Evolutionary conservation across 805 yeast genomes (phyloP).

Genomic region (Yarrowia sp.): DNA sequence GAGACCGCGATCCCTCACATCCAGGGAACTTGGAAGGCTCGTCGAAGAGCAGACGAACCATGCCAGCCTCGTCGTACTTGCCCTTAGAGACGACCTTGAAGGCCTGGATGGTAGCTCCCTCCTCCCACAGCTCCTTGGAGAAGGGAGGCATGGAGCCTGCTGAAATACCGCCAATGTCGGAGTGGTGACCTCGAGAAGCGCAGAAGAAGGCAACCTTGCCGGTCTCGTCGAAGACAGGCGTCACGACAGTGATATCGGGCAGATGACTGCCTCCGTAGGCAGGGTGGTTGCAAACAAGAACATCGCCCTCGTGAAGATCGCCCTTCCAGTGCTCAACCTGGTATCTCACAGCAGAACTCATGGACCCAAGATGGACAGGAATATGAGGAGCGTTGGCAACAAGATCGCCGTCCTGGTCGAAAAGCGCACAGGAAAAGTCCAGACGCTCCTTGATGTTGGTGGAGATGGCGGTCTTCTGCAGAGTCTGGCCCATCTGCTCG

Average conservation of each 20-base stretch:
- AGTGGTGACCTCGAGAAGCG: constrained; percentile 94
- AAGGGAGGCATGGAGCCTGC: constrained; percentile 97
- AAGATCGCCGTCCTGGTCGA: constrained; percentile 70
- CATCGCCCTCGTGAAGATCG: constrained; percentile 68
- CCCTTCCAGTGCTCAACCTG: constrained; percentile 67
- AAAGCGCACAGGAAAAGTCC: constrained; percentile 82
- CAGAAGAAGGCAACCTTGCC: constrained; percentile 71
- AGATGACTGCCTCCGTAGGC: constrained; percentile 82
- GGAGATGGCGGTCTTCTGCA: constrained; percentile 75
- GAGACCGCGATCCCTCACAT: constrained; percentile 83
- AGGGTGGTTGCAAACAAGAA: constrained; percentile 75
- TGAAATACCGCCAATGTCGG: constrained; percentile 88
- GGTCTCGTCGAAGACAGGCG: constrained; percentile 70
- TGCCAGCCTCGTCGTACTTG: constrained; percentile 67
- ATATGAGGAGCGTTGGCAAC: constrained; percentile 88
- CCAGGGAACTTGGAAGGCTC: constrained; percentile 83
- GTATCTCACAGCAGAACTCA: constrained; percentile 72
- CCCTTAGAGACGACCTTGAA: constrained; percentile 72
- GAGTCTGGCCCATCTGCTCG: constrained; percentile 81
- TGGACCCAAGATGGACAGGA: constrained; percentile 83
- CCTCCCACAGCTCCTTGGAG: constrained; percentile 79
- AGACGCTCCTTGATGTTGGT: constrained; percentile 81
- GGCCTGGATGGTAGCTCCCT: constrained; percentile 84
- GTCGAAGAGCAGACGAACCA: constrained; percentile 57
- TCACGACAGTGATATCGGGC: constrained; percentile 88